Evolutionary conservation across 2,329 filamentous ascomycete genomes (phyloP), one percentile per base, ranked within the genome.

Genomic region (Pleoardoris graminearum): DNA sequence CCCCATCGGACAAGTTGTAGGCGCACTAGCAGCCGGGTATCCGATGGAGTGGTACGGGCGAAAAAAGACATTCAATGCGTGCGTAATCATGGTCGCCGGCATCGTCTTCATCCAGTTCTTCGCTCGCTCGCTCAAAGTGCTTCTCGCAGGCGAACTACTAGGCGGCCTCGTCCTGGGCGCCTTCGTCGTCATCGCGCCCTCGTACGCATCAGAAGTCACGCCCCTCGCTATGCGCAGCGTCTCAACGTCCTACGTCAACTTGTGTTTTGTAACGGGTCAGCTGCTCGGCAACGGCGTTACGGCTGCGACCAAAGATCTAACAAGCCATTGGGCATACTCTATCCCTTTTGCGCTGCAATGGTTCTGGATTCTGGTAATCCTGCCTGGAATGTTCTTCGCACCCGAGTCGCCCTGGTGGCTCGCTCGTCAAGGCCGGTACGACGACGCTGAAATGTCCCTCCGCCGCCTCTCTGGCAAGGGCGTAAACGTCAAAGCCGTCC

Each of bases 371-470:
- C 62, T 86, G 6, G 82, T 85, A 8, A 78, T 89, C 14, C 77
- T 84, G 38, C 70, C 87, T 38, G 85, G 83, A 49, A 84, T 89
- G 62, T 82, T 73, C 59, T 85, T 88, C 58, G 86, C 86, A 1
- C 87, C 86, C 11, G 85, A 88, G 68, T 84, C 80, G n/a, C 85
- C 85, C 0, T 88, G 85, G 85, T 89, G 86, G 86, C 79, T 89
- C n/a, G 84, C 89, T 33, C 83, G 87, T 29, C 81, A 80, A 59
- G 84, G 83, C 30, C 80, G 79, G 27, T 72, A 82, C 36, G 81
- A 84, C 4, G 83, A 88, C n/a, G 87, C 87, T 16, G 88, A 87
- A 74, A 71, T 75, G 22, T 77, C 85, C 2, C 78, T 90, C n/a
- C 74, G 85, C 47, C 82, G 86, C 3, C 75, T 90, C 22, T 88